phyloP scores from a whole-genome alignment of 345 rosid species.

The Firmiana major region DNA sequence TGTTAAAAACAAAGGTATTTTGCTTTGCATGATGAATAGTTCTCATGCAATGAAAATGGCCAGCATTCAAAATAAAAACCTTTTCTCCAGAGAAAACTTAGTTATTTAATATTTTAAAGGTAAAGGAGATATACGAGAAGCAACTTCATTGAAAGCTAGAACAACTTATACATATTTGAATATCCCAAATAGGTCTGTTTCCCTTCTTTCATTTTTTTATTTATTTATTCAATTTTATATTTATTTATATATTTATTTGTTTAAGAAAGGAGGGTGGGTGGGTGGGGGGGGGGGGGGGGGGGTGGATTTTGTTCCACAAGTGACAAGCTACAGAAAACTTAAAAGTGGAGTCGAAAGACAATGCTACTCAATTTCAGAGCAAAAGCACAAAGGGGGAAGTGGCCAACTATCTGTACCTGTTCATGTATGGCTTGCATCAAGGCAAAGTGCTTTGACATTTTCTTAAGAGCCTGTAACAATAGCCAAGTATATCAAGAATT shows the following conservation, averaged over 20 bases:
- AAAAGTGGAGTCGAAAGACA: not conserved
- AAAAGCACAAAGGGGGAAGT: not conserved
- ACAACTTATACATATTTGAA: not conserved
- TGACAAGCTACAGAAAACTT: not conserved
- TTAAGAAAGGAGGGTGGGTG: too few relatives aligned
- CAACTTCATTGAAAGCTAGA: not conserved
- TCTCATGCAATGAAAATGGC: not conserved
- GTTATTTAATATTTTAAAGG: not conserved
- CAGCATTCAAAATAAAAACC: not conserved
- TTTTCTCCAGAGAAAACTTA: not conserved
- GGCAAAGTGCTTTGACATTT: conserved; percentile 67
- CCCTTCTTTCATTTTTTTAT: not conserved
- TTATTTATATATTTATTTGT: too few relatives aligned
- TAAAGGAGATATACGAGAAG: not conserved
- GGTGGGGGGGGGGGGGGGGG: not conserved
- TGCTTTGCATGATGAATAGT: not conserved
- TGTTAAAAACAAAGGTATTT: not conserved
- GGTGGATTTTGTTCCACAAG: not conserved
- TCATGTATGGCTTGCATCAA: conserved; percentile 72
- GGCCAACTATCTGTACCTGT: conserved; percentile 35
- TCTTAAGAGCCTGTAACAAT: conserved; percentile 52
- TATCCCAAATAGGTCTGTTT: not conserved
- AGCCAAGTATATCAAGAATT: conserved; percentile 20
- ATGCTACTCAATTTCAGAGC: not conserved
- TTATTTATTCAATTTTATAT: not conserved